These are phyloP conservation scores for Huiozyma naganishii DNA, from an alignment of 805 yeast genomes.

Conservation along the genomic window DNA sequence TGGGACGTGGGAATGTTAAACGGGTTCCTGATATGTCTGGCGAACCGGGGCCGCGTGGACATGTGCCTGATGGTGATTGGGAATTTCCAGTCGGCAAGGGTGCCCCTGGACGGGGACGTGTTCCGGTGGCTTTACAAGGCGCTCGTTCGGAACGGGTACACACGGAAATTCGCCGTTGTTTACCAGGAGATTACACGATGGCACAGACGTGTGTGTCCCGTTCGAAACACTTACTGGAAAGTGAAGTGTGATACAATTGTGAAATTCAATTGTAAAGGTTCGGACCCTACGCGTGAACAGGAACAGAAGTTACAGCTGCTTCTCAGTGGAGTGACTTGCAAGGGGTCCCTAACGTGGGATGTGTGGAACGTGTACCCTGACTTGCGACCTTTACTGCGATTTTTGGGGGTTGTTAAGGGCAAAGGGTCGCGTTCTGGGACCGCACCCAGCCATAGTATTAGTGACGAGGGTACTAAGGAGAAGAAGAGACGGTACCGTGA, in stretches of 20 bases:
- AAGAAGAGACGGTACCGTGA: constrained; percentile 12
- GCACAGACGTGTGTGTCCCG: constrained; percentile 4
- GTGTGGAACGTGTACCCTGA: constrained; percentile 9
- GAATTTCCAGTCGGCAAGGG: neutral
- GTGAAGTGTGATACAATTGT: constrained; percentile 19
- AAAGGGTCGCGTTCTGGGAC: neutral
- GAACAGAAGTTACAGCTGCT: neutral
- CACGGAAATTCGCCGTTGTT: constrained; percentile 16
- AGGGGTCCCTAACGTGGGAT: neutral
- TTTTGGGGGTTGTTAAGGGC: constrained; percentile 12
- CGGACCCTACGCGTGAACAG: neutral
- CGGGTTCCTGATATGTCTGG: neutral
- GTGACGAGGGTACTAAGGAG: neutral
- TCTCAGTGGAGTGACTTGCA: neutral
- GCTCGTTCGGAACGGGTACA: constrained; percentile 27
- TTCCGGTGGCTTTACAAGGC: constrained; percentile 22
- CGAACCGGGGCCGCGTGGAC: neutral
- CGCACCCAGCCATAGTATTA: constrained; percentile 4
- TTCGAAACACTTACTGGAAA: constrained; percentile 16
- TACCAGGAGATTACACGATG: constrained; percentile 15
- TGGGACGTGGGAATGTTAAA: neutral
- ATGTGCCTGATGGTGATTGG: neutral
- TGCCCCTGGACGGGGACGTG: neutral
- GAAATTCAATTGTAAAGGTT: constrained; percentile 11
- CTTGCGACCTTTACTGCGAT: constrained; percentile 10